phyloP scores from a whole-genome alignment of 1,284 basidiomycete species.

The Trichosporon sp. region DNA sequence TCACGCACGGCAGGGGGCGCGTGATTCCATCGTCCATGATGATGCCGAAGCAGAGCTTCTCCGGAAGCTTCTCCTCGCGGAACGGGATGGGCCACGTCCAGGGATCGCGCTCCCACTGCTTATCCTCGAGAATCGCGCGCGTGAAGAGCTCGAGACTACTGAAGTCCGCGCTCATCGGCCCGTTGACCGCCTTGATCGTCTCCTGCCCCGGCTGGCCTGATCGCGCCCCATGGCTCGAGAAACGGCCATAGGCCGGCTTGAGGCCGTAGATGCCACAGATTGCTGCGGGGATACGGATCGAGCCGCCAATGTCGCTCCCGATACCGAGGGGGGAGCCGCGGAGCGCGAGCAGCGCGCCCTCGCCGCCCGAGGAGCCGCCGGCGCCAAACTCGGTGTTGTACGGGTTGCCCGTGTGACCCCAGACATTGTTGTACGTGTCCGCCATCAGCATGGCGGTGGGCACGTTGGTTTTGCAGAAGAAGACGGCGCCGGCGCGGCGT shows the following conservation, averaged over 20 bases:
- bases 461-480: constrained; percentile 40
- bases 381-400: constrained; percentile 47
- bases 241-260: constrained; percentile 27
- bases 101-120: constrained; percentile 71
- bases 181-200: constrained; percentile 67
- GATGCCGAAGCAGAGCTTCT: constrained; percentile 60
- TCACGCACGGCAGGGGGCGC: constrained; percentile 69
- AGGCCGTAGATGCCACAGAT: constrained; percentile 31
- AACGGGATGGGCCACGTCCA: constrained; percentile 64
- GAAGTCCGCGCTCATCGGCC: constrained; percentile 66
- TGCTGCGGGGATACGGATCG: constrained; percentile 57
- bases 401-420: constrained; percentile 51
- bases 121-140: constrained; percentile 55
- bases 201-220: constrained; percentile 70
- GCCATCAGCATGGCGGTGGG: constrained; percentile 41
- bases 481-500: constrained; percentile 35
- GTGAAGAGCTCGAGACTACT: constrained; percentile 65
- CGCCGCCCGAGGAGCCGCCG: constrained; percentile 55
- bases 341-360: constrained; percentile 55
- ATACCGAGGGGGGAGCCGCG: constrained; percentile 51
- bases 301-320: constrained; percentile 62
- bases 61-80: constrained; percentile 65
- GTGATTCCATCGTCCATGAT: constrained; percentile 61
- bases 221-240: constrained; percentile 56
- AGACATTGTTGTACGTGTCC: constrained; percentile 37